Evolutionary conservation across 1,284 basidiomycete genomes (phyloP), one percentile per base, ranked within the genome.

Genomic region (Sutorius eximius): DNA sequence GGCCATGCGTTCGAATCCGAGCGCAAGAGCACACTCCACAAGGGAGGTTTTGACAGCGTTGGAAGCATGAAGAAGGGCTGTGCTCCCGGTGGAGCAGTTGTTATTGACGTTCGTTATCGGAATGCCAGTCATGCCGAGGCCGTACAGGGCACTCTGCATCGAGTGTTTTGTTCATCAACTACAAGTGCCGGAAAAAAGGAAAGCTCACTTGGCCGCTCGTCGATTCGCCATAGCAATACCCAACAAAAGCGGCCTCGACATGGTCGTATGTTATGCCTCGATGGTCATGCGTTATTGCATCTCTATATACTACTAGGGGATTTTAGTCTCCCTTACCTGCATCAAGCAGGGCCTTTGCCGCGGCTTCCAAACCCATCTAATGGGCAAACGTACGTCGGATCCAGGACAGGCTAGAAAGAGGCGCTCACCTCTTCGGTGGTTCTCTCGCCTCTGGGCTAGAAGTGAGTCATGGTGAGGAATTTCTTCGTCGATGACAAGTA

Each of bases 91-190:
- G 1, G 87, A 86, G 62, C 90, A 91, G 66, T 91, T 91, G 71
- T 92, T 91, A 75, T 91, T 92, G 45, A 93, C 88, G 61, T 93
- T 94, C 53, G 87, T 81, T 64, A 94, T 88, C 2, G 91, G 91
- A 55, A 94, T 93, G 36, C 83, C 80, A 4, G 91, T 93, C 70
- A 93, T 78, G 11, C 92, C 92, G 42, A 94, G 83, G 68, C 84
- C 85, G 72, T 94, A 93, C 32, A 95, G 74, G 2, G 89, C 85
- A 33, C 89, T 80, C 83, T 88, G 55, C 18, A 20, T 0, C 3
- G 15, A 7, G 20, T 45, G 36, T 22, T 22, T n/a, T 27, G n/a
- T 4, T 43, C 15, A 11, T 45, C 29, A 42, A 16, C n/a, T 4
- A 34, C 10, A 12, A 30, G 11, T 2, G 12, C 43, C 29, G 18